Evolutionary conservation across 2,329 filamentous ascomycete species (phyloP), one percentile per base, ranked within the genome.

Genomic region (Phialophora macrospora): DNA sequence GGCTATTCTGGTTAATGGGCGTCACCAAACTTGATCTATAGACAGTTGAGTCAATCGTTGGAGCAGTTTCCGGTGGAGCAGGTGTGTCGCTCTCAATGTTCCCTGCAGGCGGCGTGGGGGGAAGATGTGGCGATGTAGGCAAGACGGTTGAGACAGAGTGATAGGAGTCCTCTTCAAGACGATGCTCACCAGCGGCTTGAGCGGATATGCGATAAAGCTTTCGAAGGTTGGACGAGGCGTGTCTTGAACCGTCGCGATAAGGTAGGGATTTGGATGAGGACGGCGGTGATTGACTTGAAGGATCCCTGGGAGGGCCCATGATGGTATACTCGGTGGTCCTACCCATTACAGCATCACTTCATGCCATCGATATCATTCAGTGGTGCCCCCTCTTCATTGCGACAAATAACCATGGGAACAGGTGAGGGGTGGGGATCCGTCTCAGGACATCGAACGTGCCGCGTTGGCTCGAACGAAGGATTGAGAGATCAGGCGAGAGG

Each of bases 1-100:
- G 70, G 69, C 63, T 76, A 72, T 63, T 71, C 68, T 68, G 71
- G 64, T 71, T 72, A 46, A 63, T 68, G 20, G 65, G 70, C 17
- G 69, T 73, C 57, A 69, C 68, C 34, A 70, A 62, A 9, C 55
- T 57, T 20, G 70, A 72, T 56, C 65, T 60, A 46, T 68, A 70
- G 68, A 72, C 73, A 66, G 64, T 72, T 67, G 68, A 68, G 68
- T 69, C 71, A 14, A 63, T 62, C 22, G 63, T 48, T 41, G 48
- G 32, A 12, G 48, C 34, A 32, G 63, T 60, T 55, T 69, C 60
- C 17, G 62, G 58, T 6, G 34, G 49, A 24, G 62, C 24, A 38
- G 49, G 49, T 2, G 60, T 8, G 20, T 38, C 62, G 5, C 66
- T 61, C 22, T 62, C 66, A 56, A 64, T 64, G 54, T 54, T 67